phyloP scores from a whole-genome alignment of 805 yeast species.

The Yamadazyma nakazawae region DNA sequence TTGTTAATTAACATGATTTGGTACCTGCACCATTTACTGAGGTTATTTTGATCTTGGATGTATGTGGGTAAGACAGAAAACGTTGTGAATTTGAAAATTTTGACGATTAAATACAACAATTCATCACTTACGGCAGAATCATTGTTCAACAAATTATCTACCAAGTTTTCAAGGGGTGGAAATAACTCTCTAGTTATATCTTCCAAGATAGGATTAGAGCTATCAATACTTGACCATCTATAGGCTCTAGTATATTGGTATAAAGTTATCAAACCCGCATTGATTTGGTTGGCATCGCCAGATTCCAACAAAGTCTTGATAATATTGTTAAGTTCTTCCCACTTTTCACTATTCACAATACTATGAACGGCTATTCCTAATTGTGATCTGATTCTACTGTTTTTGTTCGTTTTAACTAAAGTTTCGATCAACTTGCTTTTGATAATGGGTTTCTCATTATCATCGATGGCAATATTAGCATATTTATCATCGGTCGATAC shows the following conservation, averaged over 20 bases:
- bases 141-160: slow-evolving; percentile 24
- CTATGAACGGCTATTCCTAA: slow-evolving; percentile 54
- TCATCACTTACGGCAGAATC: slow-evolving; percentile 24
- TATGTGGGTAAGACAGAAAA: slow-evolving; percentile 37
- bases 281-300: slow-evolving; percentile 33
- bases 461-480: slow-evolving; percentile 22
- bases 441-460: slow-evolving; percentile 40
- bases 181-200: slow-evolving; percentile 33
- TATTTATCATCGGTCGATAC: slow-evolving; percentile 26
- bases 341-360: slow-evolving; percentile 48
- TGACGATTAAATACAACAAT: slow-evolving; percentile 38
- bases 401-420: slow-evolving; percentile 38
- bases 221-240: slow-evolving; percentile 47
- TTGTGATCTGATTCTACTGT: slow-evolving; percentile 47
- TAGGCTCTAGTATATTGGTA: slow-evolving; percentile 40
- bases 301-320: slow-evolving; percentile 38
- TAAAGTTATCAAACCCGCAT: slow-evolving; percentile 38
- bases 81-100: slow-evolving; percentile 40
- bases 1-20: slow-evolving; percentile 38
- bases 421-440: slow-evolving; percentile 38
- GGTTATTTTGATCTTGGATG: slow-evolving; percentile 30
- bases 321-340: slow-evolving; percentile 36
- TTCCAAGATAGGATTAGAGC: slow-evolving; percentile 39
- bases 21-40: slow-evolving; percentile 41
- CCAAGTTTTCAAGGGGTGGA: slow-evolving; percentile 34